Base-by-base conservation (phyloP, 2,329 filamentous ascomycete species). In the Ceratocystis smalleyi region DNA sequence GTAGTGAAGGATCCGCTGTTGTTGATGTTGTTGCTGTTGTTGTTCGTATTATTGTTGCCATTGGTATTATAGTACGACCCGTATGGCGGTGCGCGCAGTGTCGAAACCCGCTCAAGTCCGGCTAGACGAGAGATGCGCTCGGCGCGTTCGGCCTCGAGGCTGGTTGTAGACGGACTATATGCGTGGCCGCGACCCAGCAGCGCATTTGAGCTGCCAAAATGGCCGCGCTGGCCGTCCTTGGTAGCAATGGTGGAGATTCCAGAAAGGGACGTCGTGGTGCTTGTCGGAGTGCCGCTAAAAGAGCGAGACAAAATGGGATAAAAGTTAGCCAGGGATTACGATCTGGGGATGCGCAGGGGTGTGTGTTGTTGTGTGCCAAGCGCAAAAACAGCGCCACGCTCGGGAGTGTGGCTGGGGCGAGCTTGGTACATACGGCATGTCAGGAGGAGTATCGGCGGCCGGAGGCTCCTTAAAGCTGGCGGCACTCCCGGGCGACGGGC, bases 91-190 rank as follows among this genome's bases (percentile, higher is more conserved):
- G 82, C 78, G 67, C 88, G 85, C 54, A 87, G 80, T n/a, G 89
- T 88, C 17, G 88, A 86, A 65, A 96, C 86, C 65, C 89, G 85
- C 73, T 95, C 91, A 45, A 96, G 83, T n/a, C 92, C 92, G 12
- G 91, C 89, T 24, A 96, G 84, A 61, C 92, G 91, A 54, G 91
- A 96, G 74, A 97, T 96, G 71, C 92, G 91, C 75, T 96, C 91
- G 68, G 90, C 91, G 69, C 91, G 89, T 74, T 96, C 91, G 68
- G 91, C 91, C 71, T 96, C 91, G 67, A 94, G 84, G 70, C 87
- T 92, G 69, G 83, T 87, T 63, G 83, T 82, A 5, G 83, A 75
- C 69, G 81, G 77, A 69, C 82, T 79, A 71, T 84, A 78, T 70
- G 83, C 75, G 73, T 84, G 77, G 70, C 81, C 77, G 61, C 83